Evolutionary conservation across 2,329 filamentous ascomycete species (phyloP), one percentile per base, ranked within the genome.

Genomic region (Aspergillus sp.): DNA sequence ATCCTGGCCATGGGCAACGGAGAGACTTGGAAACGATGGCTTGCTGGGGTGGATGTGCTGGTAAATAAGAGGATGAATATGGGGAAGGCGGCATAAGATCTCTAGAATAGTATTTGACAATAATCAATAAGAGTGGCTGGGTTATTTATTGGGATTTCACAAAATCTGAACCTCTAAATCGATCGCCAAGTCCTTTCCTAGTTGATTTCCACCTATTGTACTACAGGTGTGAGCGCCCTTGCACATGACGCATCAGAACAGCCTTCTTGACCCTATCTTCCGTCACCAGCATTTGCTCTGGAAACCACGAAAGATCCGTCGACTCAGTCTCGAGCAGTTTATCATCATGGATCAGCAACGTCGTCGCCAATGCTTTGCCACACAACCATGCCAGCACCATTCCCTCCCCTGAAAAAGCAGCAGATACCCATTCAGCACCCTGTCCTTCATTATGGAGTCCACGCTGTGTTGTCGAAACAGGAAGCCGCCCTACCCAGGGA

Each of bases 401-500:
- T 1, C 73, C 73, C 8, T 74, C 70, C 0, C 72, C 71, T 12
- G 65, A 67, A 54, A 71, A 74, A 2, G 65, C 72, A 41, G 68
- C 68, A 52, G 66, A 70, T 2, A 72, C 58, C 71, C 70, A 74
- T 53, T 74, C 69, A 5, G 60, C 61, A 2, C 67, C 69, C 1
- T 23, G 15, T 8, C 47, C 39, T 1, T 25, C 41, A 19, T 38
- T 2, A 30, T 12, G 2, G 0, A n/a, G 2, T 41, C 28, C 23
- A 32, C 65, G 57, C 19, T 43, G 8, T 19, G 68, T 71, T n/a
- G 58, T 48, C 25, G 57, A 65, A 0, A 4, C 30, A 12, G 70
- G 65, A n/a, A 72, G 41, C 38, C 19, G 60, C 2, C 86, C 86
- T 53, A 89, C 80, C 70, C 82, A 81, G 0, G 83, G 83, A 13